phyloP scores from a whole-genome alignment of 441 rosid species.

The Brassica hybrid region DNA sequence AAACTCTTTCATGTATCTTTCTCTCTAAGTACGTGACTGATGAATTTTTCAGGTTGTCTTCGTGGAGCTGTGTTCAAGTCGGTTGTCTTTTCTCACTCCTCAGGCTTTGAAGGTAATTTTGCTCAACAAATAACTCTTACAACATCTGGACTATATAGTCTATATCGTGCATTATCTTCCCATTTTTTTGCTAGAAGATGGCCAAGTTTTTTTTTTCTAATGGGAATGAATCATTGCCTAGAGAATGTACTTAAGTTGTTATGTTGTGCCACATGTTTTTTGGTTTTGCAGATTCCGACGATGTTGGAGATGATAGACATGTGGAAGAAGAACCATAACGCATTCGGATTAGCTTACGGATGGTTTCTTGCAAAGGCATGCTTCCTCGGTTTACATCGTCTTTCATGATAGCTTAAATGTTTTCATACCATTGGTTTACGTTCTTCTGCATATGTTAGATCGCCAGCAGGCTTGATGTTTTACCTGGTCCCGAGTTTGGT shows the following conservation, averaged over 20 bases:
- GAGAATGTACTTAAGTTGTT: too few species aligned
- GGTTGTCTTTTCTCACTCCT: too few species aligned
- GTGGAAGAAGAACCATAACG: conserved; percentile 81
- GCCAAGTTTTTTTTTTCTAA: too few species aligned
- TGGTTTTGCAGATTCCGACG: conserved; percentile 45
- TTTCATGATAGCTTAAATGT: conserved; percentile 6
- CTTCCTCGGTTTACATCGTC: conserved; percentile 21
- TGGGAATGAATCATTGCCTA: too few species aligned
- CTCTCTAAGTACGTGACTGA: background rate
- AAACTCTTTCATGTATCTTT: background rate
- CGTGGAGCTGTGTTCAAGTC: too few species aligned
- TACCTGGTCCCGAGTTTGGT: conserved; percentile 94
- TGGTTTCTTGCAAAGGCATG: conserved; percentile 81
- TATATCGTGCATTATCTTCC: too few species aligned
- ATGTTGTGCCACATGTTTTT: too few species aligned
- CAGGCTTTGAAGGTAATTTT: too few species aligned
- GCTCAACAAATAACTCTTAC: too few species aligned
- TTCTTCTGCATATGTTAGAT: conserved; percentile 53
- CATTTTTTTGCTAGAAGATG: too few species aligned
- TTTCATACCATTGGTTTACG: background rate
- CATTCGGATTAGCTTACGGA: conserved; percentile 79
- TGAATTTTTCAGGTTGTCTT: too few species aligned
- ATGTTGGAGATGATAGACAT: conserved; percentile 78
- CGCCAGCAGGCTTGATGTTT: conserved; percentile 78
- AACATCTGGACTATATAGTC: too few species aligned